A percentile compares a stretch with the other conserved stretches of the same genome.
Conservation (phyloP, 257 asterid species). For the Nicotiana sylvestris region DNA sequence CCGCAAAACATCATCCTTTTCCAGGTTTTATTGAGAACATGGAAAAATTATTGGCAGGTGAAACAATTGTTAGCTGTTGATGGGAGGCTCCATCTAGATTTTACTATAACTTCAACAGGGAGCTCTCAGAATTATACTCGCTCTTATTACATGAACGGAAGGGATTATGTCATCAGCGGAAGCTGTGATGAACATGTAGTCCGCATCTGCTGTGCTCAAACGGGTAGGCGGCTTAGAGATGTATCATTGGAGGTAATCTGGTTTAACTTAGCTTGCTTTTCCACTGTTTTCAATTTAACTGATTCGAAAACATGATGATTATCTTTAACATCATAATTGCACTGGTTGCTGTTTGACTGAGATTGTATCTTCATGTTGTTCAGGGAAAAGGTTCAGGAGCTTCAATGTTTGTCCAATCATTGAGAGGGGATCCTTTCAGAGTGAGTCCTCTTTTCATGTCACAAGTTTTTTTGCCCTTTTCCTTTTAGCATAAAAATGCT, state of each 20-base stretch:
- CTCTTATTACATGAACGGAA: constrained; percentile 86
- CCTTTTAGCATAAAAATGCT: not conserved
- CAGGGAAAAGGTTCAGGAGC: constrained; percentile 90
- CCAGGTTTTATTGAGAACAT: constrained; percentile 10
- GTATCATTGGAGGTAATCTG: constrained; percentile 67
- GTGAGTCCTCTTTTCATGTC: constrained; percentile 34
- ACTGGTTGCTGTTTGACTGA: constrained; percentile 1
- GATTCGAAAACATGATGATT: constrained; percentile 6
- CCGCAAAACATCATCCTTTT: not conserved
- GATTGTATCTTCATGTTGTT: constrained; percentile 12
- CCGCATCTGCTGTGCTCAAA: constrained; percentile 83
- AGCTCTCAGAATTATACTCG: constrained; percentile 88
- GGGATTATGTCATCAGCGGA: constrained; percentile 92
- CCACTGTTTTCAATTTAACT: not conserved
- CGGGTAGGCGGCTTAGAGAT: constrained; percentile 90
- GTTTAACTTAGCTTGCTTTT: constrained; percentile 14
- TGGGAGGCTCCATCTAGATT: constrained; percentile 83
- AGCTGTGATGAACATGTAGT: constrained; percentile 94
- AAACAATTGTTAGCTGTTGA: constrained; percentile 87
- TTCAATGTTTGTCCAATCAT: constrained; percentile 91
- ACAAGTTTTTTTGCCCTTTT: not conserved
- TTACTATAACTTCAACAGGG: constrained; percentile 70
- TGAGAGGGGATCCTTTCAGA: constrained; percentile 92
- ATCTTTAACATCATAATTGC: not conserved
- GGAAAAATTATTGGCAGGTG: constrained; percentile 43